Conservation (phyloP, 768 basidiomycete species). For the Russula olivacea region DNA sequence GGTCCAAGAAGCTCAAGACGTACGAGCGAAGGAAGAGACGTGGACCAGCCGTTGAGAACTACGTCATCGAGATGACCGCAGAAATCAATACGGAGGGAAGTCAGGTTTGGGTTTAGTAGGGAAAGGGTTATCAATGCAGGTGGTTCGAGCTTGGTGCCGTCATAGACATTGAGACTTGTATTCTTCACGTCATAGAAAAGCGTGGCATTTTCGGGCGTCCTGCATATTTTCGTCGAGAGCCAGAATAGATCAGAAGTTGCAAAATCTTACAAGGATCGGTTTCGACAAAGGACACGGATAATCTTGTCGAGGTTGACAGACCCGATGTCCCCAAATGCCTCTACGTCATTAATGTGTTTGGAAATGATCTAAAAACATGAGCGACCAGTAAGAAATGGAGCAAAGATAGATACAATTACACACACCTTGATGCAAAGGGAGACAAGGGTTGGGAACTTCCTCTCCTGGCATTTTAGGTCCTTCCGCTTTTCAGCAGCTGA, state of each 20-base stretch:
- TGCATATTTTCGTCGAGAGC: slow-evolving; percentile 29
- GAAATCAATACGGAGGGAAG: slow-evolving; percentile 70
- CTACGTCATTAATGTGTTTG: slow-evolving; percentile 82
- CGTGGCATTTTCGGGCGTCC: slow-evolving; percentile 71
- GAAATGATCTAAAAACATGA: slow-evolving; percentile 61
- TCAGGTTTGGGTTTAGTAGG: slow-evolving; percentile 79
- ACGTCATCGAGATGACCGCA: slow-evolving; percentile 76
- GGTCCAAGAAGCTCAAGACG: slow-evolving; percentile 81
- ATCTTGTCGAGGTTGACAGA: slow-evolving; percentile 78
- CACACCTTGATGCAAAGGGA: slow-evolving; percentile 75
- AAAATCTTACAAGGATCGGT: slow-evolving; percentile 63
- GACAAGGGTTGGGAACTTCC: slow-evolving; percentile 62
- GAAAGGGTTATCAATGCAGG: slow-evolving; percentile 65
- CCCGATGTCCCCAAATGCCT: slow-evolving; percentile 84
- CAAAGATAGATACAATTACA: neutral
- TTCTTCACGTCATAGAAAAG: slow-evolving; percentile 80
- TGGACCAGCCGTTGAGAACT: slow-evolving; percentile 53
- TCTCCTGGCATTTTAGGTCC: slow-evolving; percentile 64
- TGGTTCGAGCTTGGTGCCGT: slow-evolving; percentile 74
- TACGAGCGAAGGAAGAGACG: slow-evolving; percentile 57
- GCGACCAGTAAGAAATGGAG: neutral
- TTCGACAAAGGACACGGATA: slow-evolving; percentile 74
- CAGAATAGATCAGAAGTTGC: neutral
- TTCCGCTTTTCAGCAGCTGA: slow-evolving; percentile 59
- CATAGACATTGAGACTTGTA: slow-evolving; percentile 66